These are phyloP conservation scores for Aureobasidium mangrovei DNA, from an alignment of 2,329 filamentous ascomycete genomes.

Conservation along the genomic window DNA sequence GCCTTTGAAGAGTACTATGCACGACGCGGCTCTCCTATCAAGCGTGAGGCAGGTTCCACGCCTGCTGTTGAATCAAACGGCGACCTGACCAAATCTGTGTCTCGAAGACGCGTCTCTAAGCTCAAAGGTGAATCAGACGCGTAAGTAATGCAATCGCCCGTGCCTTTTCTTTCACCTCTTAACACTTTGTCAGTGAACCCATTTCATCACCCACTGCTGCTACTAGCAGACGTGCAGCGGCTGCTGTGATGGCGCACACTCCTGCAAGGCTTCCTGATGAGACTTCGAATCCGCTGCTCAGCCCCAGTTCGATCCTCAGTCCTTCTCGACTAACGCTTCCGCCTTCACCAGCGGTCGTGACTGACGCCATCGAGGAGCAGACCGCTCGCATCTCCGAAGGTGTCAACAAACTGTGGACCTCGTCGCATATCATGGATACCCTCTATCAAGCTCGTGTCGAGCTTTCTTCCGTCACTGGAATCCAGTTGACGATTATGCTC, in stretches of 20 bases:
- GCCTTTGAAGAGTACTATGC: constrained; percentile 68
- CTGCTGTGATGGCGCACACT: neutral
- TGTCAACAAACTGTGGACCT: constrained; percentile 54
- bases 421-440: constrained; percentile 57
- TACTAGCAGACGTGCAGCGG: neutral
- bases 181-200: neutral
- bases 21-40: constrained; percentile 50
- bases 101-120: constrained; percentile 24
- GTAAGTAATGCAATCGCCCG: constrained; percentile 17
- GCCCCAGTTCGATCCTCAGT: neutral
- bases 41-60: constrained; percentile 28
- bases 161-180: neutral
- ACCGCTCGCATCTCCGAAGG: constrained; percentile 58
- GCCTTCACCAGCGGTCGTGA: constrained; percentile 70
- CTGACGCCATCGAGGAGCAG: constrained; percentile 64
- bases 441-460: constrained; percentile 58
- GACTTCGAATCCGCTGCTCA: too few relatives aligned
- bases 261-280: neutral
- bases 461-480: constrained; percentile 62
- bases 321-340: constrained; percentile 46
- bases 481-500: constrained; percentile 58
- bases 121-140: constrained; percentile 28
- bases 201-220: constrained; percentile 4
- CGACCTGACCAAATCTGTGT: constrained; percentile 25
- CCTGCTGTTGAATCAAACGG: constrained; percentile 18